phyloP scores from a whole-genome alignment of 768 basidiomycete species.

The Rhodotorula sphaerocarpa region DNA sequence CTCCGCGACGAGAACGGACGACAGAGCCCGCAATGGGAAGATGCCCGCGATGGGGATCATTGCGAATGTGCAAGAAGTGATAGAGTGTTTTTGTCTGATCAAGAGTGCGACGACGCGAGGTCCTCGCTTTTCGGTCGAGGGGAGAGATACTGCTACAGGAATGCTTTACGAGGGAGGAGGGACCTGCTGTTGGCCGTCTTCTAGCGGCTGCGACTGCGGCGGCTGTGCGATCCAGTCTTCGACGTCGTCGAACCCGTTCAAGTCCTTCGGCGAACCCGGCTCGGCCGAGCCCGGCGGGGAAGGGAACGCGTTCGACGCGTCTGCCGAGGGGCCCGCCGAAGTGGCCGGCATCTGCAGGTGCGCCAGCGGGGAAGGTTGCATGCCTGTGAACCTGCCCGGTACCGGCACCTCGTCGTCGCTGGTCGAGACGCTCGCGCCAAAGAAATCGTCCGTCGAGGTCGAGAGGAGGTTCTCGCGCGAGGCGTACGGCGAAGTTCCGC shows the following conservation, averaged over 20 bases:
- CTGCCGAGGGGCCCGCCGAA: not conserved
- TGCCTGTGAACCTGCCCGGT: not conserved
- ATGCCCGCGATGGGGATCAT: too few species aligned
- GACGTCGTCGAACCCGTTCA: not conserved
- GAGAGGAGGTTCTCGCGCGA: not conserved
- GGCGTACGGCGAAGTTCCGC: not conserved
- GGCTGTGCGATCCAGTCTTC: too few species aligned
- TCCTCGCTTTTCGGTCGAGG: too few species aligned
- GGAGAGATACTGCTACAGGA: too few species aligned
- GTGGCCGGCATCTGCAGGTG: not conserved
- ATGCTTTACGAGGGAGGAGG: too few species aligned
- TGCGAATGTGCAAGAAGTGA: too few species aligned
- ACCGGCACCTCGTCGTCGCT: not conserved
- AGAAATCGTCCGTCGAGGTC: not conserved
- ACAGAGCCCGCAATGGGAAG: too few species aligned
- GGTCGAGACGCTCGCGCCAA: not conserved
- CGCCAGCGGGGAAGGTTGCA: not conserved
- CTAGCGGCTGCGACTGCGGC: too few species aligned
- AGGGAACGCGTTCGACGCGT: not conserved
- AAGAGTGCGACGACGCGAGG: too few species aligned
- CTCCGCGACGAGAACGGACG: too few species aligned
- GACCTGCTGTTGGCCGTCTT: too few species aligned
- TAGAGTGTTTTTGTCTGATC: too few species aligned
- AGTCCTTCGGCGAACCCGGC: conserved; percentile 1
- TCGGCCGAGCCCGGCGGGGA: not conserved